A percentile compares a stretch with the other conserved stretches of the same genome.
Conservation (phyloP, 139 green algal genomes). For the Ettlia oleoabundans region DNA sequence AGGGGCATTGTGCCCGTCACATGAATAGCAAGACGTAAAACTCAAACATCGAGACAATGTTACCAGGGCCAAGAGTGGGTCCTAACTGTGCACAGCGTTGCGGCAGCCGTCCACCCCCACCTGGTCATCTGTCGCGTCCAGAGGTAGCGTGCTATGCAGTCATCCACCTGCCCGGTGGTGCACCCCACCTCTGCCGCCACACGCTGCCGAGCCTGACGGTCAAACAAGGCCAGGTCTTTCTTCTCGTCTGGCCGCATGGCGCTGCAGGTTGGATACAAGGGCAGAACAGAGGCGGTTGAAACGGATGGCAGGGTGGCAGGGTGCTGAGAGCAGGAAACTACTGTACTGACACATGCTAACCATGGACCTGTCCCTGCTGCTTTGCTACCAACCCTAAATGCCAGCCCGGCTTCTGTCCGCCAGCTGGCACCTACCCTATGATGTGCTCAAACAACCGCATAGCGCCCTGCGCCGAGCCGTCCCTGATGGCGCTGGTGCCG, state of each 20-base stretch:
- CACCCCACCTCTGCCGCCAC: slow-evolving; percentile 32
- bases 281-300: too few relatives aligned
- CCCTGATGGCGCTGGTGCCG: slow-evolving; percentile 10
- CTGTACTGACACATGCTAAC: too few relatives aligned
- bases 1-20: too few relatives aligned
- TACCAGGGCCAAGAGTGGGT: neutral
- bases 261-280: too few relatives aligned
- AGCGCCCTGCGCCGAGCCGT: slow-evolving; percentile 30
- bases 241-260: slow-evolving; percentile 36
- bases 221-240: slow-evolving; percentile 31
- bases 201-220: neutral
- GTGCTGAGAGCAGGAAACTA: too few relatives aligned
- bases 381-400: too few relatives aligned
- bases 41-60: too few relatives aligned
- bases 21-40: too few relatives aligned
- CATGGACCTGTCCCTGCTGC: too few relatives aligned
- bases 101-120: neutral
- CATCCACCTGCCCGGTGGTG: slow-evolving; percentile 30
- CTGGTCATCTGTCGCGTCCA: slow-evolving; percentile 42
- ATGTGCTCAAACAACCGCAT: slow-evolving; percentile 44
- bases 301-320: neutral
- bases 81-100: neutral
- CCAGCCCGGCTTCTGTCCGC: too few relatives aligned
- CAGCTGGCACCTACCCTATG: slow-evolving; percentile 20
- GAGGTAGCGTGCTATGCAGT: slow-evolving; percentile 45